Conservation (phyloP, 257 asterid genomes). For the Penstemon eatonii region DNA sequence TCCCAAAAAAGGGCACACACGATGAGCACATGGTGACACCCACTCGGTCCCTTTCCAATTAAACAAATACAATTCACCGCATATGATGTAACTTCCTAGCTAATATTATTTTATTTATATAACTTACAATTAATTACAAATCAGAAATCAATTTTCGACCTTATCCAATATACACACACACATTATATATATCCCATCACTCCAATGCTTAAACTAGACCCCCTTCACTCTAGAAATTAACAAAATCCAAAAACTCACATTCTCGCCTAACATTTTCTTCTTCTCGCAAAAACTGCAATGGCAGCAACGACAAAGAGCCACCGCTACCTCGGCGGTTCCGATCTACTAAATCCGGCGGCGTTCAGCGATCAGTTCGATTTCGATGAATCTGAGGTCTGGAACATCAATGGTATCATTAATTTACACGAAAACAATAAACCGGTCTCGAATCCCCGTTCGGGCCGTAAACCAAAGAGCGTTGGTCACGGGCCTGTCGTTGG, state of each 20-base stretch:
- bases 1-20: too few relatives aligned
- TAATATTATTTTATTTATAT: too few relatives aligned
- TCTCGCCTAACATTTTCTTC: constrained; percentile 2
- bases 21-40: not conserved
- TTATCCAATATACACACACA: not conserved
- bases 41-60: not conserved
- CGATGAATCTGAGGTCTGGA: constrained; percentile 71
- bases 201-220: not conserved
- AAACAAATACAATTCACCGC: not conserved
- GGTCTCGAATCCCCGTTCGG: constrained; percentile 29
- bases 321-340: constrained; percentile 44
- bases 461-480: constrained; percentile 39
- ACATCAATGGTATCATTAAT: not conserved
- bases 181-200: constrained; percentile 14
- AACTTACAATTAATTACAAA: not conserved
- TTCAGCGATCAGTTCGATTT: constrained; percentile 47
- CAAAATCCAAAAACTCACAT: not conserved
- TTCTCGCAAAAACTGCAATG: constrained; percentile 31
- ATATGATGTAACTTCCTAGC: not conserved
- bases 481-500: constrained; percentile 16
- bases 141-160: not conserved
- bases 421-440: constrained; percentile 33
- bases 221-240: not conserved
- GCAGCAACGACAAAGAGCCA: constrained; percentile 49
- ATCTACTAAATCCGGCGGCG: constrained; percentile 31